These are phyloP conservation scores for Cystofilobasidium macerans DNA, from an alignment of 768 basidiomycete genomes.

Conservation along the genomic window DNA sequence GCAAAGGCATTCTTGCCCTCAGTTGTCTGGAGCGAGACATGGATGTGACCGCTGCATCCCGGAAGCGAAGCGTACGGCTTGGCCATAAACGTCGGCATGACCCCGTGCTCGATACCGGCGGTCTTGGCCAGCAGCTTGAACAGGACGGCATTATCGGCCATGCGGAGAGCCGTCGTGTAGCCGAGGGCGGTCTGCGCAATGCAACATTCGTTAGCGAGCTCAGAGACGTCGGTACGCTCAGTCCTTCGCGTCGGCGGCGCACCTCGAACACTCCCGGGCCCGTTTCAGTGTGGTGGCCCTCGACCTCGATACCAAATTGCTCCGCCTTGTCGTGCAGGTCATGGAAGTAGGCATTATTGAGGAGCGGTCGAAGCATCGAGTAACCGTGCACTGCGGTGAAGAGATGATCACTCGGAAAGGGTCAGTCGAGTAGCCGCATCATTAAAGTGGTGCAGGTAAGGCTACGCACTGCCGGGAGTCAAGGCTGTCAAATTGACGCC, in stretches of 20 bases:
- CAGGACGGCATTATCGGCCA: conserved; percentile 53
- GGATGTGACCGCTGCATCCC: conserved; percentile 51
- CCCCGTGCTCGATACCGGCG: conserved; percentile 72
- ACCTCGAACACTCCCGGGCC: conserved; percentile 39
- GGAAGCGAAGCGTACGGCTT: conserved; percentile 66
- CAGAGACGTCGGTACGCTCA: too few relatives aligned
- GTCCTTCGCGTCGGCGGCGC: background rate
- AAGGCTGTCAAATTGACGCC: conserved; percentile 64
- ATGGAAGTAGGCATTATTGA: conserved; percentile 80
- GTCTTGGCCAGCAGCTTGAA: conserved; percentile 92
- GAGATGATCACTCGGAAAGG: too few relatives aligned
- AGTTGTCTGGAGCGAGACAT: conserved; percentile 67
- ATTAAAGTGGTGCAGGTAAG: too few relatives aligned
- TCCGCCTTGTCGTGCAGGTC: conserved; percentile 61
- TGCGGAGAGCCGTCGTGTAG: conserved; percentile 36
- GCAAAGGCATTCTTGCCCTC: conserved; percentile 71
- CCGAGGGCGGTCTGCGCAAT: conserved; percentile 34
- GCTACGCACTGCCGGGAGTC: conserved; percentile 86
- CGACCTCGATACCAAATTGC: conserved; percentile 66
- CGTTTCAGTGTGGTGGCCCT: conserved; percentile 57
- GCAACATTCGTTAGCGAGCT: background rate
- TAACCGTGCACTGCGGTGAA: conserved; percentile 77
- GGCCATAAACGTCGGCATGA: conserved; percentile 96
- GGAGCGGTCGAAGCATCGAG: conserved; percentile 52
- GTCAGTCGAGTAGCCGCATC: too few relatives aligned